These are phyloP conservation scores for Cryoendolithus antarcticus DNA, from an alignment of 2,329 filamentous ascomycete genomes.

Conservation along the genomic window DNA sequence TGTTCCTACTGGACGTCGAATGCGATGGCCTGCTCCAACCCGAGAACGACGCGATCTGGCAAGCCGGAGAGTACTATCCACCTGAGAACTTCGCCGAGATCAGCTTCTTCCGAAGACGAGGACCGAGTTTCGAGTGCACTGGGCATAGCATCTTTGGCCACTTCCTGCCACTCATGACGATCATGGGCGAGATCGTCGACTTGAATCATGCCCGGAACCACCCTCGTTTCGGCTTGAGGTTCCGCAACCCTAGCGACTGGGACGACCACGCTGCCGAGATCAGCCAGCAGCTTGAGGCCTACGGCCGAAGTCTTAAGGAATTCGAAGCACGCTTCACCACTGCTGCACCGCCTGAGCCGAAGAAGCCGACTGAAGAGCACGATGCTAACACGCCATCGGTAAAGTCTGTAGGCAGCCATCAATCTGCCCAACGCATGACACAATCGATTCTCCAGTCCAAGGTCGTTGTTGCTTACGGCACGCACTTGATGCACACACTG, in stretches of 20 bases:
- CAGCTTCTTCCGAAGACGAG: conserved; percentile 43
- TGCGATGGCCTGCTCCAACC: conserved; percentile 73
- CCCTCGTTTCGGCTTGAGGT: conserved; percentile 66
- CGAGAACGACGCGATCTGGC: conserved; percentile 77
- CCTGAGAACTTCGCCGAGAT: conserved; percentile 33
- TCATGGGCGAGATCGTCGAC: conserved; percentile 82
- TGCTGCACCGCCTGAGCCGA: conserved; percentile 13
- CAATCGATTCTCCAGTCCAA: conserved; percentile 75
- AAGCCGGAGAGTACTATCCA: conserved; percentile 63
- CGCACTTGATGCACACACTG: conserved; percentile 85
- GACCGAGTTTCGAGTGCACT: conserved; percentile 69
- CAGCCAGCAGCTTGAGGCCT: conserved; percentile 63
- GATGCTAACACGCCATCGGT: conserved; percentile 57
- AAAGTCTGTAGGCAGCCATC: conserved; percentile 44
- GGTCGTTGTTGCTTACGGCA: conserved; percentile 80
- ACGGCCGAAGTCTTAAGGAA: conserved; percentile 63
- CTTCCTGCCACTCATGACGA: conserved; percentile 85
- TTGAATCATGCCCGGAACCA: conserved; percentile 81
- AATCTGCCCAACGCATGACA: conserved; percentile 50
- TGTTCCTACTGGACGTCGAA: conserved; percentile 81
- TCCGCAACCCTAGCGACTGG: conserved; percentile 62
- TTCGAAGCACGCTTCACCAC: conserved; percentile 39
- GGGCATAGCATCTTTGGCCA: conserved; percentile 85
- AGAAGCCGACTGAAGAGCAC: conserved; percentile 15
- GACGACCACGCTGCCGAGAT: conserved; percentile 70